A percentile compares a stretch with the other conserved stretches of the same genome.
Evolutionary conservation across 805 yeast species (phyloP).

Genomic region (Yarrowia sp.): DNA sequence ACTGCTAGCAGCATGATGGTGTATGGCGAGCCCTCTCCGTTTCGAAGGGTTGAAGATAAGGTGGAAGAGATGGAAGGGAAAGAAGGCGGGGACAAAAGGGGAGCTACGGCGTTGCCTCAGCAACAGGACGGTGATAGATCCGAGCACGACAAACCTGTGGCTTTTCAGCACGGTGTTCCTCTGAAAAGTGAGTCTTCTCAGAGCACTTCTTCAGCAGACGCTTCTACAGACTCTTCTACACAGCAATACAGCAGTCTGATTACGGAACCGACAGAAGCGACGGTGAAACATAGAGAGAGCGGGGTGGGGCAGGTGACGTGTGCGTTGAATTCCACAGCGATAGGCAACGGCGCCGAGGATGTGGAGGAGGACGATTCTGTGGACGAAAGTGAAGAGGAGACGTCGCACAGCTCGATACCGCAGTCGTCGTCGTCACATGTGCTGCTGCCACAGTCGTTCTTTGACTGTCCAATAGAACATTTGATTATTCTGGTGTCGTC

Average conservation of each 20-base stretch:
- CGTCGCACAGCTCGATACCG: not conserved
- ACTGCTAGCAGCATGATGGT: conserved; percentile 20
- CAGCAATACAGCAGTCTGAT: conserved; percentile 27
- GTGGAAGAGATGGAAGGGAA: not conserved
- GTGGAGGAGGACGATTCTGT: not conserved
- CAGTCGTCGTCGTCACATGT: not conserved
- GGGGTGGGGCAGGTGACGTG: conserved; percentile 15
- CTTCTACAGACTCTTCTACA: not conserved
- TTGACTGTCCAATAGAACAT: conserved; percentile 72
- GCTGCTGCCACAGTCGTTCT: conserved; percentile 60
- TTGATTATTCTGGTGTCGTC: conserved; percentile 74
- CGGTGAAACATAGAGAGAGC: not conserved
- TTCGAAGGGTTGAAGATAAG: conserved; percentile 5
- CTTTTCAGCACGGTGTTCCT: too few relatives aligned
- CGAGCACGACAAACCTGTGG: too few relatives aligned
- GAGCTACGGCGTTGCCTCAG: too few relatives aligned
- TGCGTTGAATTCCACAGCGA: not conserved
- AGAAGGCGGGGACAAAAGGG: not conserved
- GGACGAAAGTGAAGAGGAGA: conserved; percentile 1
- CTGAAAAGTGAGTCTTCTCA: too few relatives aligned
- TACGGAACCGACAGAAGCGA: not conserved
- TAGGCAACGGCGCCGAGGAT: not conserved
- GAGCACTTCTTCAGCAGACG: not conserved
- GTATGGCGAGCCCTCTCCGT: conserved; percentile 38
- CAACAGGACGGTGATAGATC: too few relatives aligned